Conservation (phyloP, 2,329 filamentous ascomycete species). For the Trichophyton schoenleinii region DNA sequence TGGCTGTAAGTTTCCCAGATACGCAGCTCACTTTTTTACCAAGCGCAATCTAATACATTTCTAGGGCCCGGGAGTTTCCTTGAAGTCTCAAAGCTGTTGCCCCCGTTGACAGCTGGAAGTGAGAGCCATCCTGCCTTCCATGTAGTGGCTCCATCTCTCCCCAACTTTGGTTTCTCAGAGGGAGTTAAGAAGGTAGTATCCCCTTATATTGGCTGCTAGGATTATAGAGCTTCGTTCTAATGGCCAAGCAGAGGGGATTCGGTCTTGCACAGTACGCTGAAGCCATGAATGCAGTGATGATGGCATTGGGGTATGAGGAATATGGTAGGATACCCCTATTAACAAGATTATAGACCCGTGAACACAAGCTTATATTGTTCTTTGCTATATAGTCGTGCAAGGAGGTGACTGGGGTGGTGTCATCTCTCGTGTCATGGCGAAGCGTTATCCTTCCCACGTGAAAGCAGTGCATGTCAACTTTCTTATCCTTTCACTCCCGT, state of each 20-base stretch:
- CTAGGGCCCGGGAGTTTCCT: constrained; percentile 54
- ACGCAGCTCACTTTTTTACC: constrained; percentile 27
- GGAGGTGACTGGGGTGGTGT: constrained; percentile 59
- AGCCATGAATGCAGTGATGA: constrained; percentile 55
- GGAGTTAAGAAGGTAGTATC: constrained; percentile 23
- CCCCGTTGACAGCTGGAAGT: constrained; percentile 28
- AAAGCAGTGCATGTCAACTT: constrained; percentile 53
- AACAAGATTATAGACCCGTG: background rate
- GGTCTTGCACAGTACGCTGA: constrained; percentile 50
- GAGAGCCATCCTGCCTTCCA: constrained; percentile 37
- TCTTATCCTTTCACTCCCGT: constrained; percentile 37
- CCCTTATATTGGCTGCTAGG: constrained; percentile 6
- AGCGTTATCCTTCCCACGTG: constrained; percentile 45
- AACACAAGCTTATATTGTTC: background rate
- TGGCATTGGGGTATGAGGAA: constrained; percentile 50
- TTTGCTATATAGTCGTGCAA: constrained; percentile 31
- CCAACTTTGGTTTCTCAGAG: constrained; percentile 45
- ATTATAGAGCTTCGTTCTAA: background rate
- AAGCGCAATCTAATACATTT: constrained; percentile 15
- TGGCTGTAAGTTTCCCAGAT: constrained; percentile 42
- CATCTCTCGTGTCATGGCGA: constrained; percentile 50
- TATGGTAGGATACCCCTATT: constrained; percentile 32
- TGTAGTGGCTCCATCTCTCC: constrained; percentile 43
- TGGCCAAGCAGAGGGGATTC: constrained; percentile 34
- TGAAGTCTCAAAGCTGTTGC: constrained; percentile 52